phyloP scores from a whole-genome alignment of 2,329 filamentous ascomycete species.

The Fusarium foetens region DNA sequence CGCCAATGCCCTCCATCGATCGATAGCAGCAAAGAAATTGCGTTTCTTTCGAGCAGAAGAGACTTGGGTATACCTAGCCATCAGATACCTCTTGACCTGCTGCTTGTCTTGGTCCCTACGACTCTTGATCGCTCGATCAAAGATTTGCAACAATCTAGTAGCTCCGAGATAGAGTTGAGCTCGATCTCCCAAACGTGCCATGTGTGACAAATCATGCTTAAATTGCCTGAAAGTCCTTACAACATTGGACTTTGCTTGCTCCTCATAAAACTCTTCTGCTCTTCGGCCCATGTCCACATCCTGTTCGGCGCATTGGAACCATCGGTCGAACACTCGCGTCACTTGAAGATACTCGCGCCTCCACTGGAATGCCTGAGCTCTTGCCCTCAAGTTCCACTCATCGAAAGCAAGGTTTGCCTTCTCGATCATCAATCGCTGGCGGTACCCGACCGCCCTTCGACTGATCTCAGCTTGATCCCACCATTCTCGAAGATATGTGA shows the following conservation, averaged over 20 bases:
- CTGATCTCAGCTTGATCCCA: constrained; percentile 45
- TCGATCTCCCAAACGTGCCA: constrained; percentile 39
- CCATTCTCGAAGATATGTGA: constrained; percentile 46
- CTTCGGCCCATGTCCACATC: constrained; percentile 34
- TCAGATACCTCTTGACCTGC: constrained; percentile 48
- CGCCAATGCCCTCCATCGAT: constrained; percentile 45
- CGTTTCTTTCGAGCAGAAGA: constrained; percentile 48
- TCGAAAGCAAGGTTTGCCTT: constrained; percentile 40
- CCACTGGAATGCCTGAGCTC: constrained; percentile 49
- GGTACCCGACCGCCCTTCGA: constrained; percentile 42
- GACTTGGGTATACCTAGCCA: constrained; percentile 50
- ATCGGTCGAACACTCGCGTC: constrained; percentile 43
- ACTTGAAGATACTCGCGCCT: constrained; percentile 48
- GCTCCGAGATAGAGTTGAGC: constrained; percentile 48
- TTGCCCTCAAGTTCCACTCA: constrained; percentile 49
- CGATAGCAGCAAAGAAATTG: constrained; percentile 48
- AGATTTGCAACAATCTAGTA: constrained; percentile 43
- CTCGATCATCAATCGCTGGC: constrained; percentile 28
- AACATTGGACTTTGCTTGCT: constrained; percentile 25
- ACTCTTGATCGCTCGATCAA: constrained; percentile 41
- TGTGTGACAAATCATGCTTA: constrained; percentile 16
- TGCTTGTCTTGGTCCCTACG: constrained; percentile 44
- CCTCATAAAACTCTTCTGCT: constrained; percentile 28
- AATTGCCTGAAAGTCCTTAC: constrained; percentile 22
- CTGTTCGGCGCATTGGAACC: constrained; percentile 41